phyloP scores from a whole-genome alignment of 495 filamentous ascomycete genomes.

The Tuber indicum region DNA sequence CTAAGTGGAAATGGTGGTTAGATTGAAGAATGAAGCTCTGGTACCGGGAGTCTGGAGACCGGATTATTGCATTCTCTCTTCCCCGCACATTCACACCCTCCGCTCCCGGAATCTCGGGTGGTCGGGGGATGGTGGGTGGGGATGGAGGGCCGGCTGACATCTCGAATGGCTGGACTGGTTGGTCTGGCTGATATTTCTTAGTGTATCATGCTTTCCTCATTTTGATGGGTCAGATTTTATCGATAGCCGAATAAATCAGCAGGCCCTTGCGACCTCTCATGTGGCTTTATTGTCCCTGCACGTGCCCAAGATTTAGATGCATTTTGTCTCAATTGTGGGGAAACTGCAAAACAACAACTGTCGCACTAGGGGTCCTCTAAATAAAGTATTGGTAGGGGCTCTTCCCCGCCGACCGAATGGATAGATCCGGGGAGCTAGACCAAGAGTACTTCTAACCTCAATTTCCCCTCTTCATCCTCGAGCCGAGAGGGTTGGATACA shows the following conservation, averaged over 20 bases:
- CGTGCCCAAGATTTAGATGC: not conserved
- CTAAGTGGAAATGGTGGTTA: not conserved
- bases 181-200: not conserved
- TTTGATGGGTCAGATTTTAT: not conserved
- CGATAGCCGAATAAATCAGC: conserved; percentile 1
- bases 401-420: not conserved
- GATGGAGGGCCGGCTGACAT: not conserved
- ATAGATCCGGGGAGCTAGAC: not conserved
- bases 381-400: not conserved
- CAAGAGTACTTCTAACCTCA: not conserved
- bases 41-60: not conserved
- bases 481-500: not conserved
- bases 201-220: not conserved
- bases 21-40: not conserved
- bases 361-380: not conserved
- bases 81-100: not conserved
- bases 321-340: not conserved
- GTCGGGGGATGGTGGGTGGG: not conserved
- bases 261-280: not conserved
- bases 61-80: not conserved
- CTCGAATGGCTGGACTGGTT: not conserved
- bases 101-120: not conserved
- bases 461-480: not conserved
- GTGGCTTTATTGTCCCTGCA: not conserved
- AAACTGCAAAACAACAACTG: not conserved